These are phyloP conservation scores for Pichia sp. DNA, from an alignment of 1,139 yeast species.

Conservation along the genomic window DNA sequence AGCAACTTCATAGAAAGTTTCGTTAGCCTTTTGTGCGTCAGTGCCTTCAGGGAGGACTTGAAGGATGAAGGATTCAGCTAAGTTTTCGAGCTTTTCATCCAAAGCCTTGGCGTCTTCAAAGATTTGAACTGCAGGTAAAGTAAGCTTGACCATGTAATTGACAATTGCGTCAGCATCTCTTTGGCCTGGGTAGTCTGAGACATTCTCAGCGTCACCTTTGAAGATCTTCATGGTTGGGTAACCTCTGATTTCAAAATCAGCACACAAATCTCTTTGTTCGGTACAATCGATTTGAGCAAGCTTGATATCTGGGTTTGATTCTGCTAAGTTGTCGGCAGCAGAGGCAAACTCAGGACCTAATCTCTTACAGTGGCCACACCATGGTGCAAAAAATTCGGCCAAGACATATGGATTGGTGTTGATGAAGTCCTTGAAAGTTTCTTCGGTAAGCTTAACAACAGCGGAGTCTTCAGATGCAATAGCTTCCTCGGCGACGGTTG, in stretches of 20 bases:
- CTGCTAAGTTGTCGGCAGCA: constrained; percentile 74
- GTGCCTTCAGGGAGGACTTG: constrained; percentile 39
- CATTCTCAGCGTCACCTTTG: constrained; percentile 47
- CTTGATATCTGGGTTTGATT: constrained; percentile 56
- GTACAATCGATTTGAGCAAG: constrained; percentile 94
- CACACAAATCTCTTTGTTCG: constrained; percentile 75
- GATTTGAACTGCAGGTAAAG: constrained; percentile 69
- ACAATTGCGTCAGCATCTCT: constrained; percentile 76
- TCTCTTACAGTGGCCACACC: constrained; percentile 99
- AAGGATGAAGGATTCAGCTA: constrained; percentile 49
- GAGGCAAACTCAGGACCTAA: constrained; percentile 84
- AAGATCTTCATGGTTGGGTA: constrained; percentile 89
- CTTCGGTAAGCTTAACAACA: constrained; percentile 69
- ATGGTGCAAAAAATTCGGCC: constrained; percentile 96
- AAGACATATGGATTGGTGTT: constrained; percentile 70
- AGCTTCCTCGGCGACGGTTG: constrained; percentile 45
- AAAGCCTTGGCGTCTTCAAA: constrained; percentile 44
- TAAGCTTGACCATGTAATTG: constrained; percentile 72
- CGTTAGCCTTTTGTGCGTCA: constrained; percentile 31
- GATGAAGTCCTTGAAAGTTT: constrained; percentile 58
- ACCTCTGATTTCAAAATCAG: constrained; percentile 69
- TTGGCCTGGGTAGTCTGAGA: constrained; percentile 71
- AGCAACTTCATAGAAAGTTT: constrained; percentile 50
- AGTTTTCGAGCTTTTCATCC: constrained; percentile 38
- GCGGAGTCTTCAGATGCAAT: constrained; percentile 78